Base-by-base conservation (phyloP, 1,284 basidiomycete genomes). In the Ustilago curta region DNA sequence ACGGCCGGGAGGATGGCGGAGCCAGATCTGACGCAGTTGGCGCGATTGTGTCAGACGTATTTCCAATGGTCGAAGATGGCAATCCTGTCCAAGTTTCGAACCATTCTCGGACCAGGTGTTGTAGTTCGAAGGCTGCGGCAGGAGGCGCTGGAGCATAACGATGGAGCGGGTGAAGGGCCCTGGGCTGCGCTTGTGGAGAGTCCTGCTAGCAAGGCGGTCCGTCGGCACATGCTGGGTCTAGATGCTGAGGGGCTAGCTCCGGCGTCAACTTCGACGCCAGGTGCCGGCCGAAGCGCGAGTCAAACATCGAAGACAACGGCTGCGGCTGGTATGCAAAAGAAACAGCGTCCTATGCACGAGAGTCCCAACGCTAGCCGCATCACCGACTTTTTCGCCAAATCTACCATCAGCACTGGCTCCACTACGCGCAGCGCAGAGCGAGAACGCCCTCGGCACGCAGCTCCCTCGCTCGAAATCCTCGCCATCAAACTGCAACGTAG, bases 351-450 rank as follows among this genome's bases (percentile, higher is more conserved):
- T 9, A 21, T 66, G 14, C 59, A 66, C 43, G 55, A 66, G 2
- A 74, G 65, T 31, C 66, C 71, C 4, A 58, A 70, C n/a, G 59
- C 59, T 0, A 60, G 56, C 4, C 63, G 67, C 5, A 75, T 75
- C 56, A 75, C 72, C 9, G 67, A 75, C 32, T 75, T 75, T 21
- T 75, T 75, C 50, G 56, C 72, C 14, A 59, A 42, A 6, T 29
- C 57, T 14, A 39, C 35, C 16, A 45, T 60, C 51, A 32, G 12
- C 16, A n/a, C 37, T 25, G 37, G 2, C 6, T n/a, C 56, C 21
- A 37, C 27, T 16, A n/a, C 40, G 18, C 29, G 14, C 32, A 19
- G 29, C 42, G 35, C 29, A 19, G 27, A n/a, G 27, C 47, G 47
- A 14, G 45, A 39, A 27, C 18, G 32, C 5, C 11, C 43, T 8